Base-by-base conservation (phyloP, 164 flowering plant genomes). In the Litsea cubeba region DNA sequence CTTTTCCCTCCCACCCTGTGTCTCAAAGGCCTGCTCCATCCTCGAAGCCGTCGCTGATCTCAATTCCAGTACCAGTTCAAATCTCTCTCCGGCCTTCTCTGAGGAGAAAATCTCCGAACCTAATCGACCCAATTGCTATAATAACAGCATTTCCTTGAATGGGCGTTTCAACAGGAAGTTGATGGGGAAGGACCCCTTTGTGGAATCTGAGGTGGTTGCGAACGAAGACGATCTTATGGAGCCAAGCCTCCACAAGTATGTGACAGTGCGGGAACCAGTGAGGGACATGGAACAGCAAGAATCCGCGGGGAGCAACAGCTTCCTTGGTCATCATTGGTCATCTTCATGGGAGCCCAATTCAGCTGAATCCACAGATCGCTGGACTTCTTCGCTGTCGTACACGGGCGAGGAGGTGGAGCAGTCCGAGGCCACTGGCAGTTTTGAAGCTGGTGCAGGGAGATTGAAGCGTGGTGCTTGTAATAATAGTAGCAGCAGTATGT, bases 41-140 rank as follows among this genome's bases (percentile, higher is more conserved):
- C 83, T 91, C 6, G 97, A 95, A 69, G 98, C 99, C 12, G 98
- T 95, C 5, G 96, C 95, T 0, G 98, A 95, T 71, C 95, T 95
- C 77, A 95, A 91, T 73, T 88, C 93, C 30, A 77, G 81, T n/a
- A 85, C 88, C 10, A 78, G 80, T 66, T 83, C 89, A 66, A 80
- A 81, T 62, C 54, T 79, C 1, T 81, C 87, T 18, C 50, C 74
- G 20, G 72, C 78, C 30, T 82, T 78, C 72, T 80, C 85, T 7
- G 86, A 82, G 25, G 81, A 83, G 23, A 79, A 78, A 69, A 81
- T 69, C 62, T 80, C 62, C 7, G 70, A 51, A 62, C 12, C 71
- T 5, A 77, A 82, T 22, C 81, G 75, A 23, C 54, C 75, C n/a
- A 80, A 69, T 17, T 20, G 60, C 15, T 72, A 68, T 28, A 71